A percentile compares a stretch with the other conserved stretches of the same genome.
These are phyloP conservation scores for Jasminum sambac DNA, from an alignment of 257 asterid species.

Conservation along the genomic window DNA sequence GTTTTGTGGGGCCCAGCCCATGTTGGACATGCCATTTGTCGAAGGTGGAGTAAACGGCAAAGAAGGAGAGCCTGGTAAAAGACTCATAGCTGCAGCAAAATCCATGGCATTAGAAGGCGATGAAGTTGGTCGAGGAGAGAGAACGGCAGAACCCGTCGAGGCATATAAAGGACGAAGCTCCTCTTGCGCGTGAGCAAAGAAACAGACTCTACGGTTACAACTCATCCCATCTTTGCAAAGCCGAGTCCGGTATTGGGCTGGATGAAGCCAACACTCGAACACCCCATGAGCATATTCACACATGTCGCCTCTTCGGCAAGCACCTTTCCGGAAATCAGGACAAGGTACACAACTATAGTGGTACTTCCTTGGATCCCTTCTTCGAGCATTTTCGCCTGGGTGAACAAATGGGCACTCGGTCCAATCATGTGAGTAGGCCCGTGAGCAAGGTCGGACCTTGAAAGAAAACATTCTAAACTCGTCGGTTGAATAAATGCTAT, in stretches of 20 bases:
- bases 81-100: conserved; percentile 60
- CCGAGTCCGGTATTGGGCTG: conserved; percentile 79
- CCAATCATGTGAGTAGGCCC: conserved; percentile 95
- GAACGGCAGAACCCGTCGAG: conserved; percentile 80
- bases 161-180: conserved; percentile 79
- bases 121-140: conserved; percentile 59
- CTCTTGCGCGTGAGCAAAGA: conserved; percentile 76
- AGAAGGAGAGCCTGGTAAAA: conserved; percentile 69
- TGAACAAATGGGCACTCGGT: conserved; percentile 96
- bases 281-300: conserved; percentile 92
- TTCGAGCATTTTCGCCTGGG: conserved; percentile 87
- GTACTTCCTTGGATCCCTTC: conserved; percentile 79
- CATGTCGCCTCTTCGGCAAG: conserved; percentile 81
- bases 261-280: conserved; percentile 92
- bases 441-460: conserved; percentile 82
- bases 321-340: conserved; percentile 82
- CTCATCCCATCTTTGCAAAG: conserved; percentile 78
- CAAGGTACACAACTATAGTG: conserved; percentile 88
- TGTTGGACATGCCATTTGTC: conserved; percentile 45
- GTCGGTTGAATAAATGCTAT: conserved; percentile 73
- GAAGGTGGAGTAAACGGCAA: conserved; percentile 69
- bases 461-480: conserved; percentile 86
- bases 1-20: conserved; percentile 65
- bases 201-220: conserved; percentile 79
- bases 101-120: conserved; percentile 52